Evolutionary conservation across 176 grass and related monocot genomes (phyloP).

Genomic region (Thinopyrum elongatum): DNA sequence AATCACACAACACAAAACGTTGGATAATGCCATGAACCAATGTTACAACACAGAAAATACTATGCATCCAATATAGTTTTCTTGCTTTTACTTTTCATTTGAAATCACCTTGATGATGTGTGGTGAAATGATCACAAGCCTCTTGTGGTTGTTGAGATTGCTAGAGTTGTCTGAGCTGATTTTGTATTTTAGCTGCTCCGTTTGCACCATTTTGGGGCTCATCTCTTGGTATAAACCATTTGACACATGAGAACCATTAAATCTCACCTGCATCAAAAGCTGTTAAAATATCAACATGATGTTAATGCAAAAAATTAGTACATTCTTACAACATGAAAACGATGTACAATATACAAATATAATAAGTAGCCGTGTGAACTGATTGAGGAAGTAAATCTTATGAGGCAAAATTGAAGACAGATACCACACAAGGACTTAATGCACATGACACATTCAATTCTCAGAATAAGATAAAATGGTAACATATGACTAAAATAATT

Average conservation of each 20-base stretch:
- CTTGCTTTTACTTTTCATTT: too few species aligned
- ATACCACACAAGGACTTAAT: neutral
- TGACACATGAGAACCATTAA: constrained; percentile 15
- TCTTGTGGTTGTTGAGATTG: neutral
- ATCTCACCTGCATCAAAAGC: constrained; percentile 30
- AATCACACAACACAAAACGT: too few species aligned
- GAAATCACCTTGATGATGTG: neutral
- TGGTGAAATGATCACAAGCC: neutral
- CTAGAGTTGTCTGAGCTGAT: constrained; percentile 14
- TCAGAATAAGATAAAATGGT: neutral
- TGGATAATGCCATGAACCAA: neutral
- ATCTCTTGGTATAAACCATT: neutral
- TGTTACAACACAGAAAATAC: neutral
- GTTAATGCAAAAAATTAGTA: neutral
- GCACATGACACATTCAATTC: neutral
- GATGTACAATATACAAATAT: neutral
- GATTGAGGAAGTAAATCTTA: neutral
- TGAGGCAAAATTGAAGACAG: neutral
- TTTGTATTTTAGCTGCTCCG: constrained; percentile 38
- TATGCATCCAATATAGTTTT: neutral
- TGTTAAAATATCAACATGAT: neutral
- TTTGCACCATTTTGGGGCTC: constrained; percentile 37
- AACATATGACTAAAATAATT: neutral
- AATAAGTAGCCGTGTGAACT: neutral
- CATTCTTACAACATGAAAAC: neutral